Percentiles rank a stretch among this genome's conserved stretches.
These are phyloP conservation scores for Aegilops speltoides DNA, from an alignment of 176 grass and related monocot species.

Conservation along the genomic window DNA sequence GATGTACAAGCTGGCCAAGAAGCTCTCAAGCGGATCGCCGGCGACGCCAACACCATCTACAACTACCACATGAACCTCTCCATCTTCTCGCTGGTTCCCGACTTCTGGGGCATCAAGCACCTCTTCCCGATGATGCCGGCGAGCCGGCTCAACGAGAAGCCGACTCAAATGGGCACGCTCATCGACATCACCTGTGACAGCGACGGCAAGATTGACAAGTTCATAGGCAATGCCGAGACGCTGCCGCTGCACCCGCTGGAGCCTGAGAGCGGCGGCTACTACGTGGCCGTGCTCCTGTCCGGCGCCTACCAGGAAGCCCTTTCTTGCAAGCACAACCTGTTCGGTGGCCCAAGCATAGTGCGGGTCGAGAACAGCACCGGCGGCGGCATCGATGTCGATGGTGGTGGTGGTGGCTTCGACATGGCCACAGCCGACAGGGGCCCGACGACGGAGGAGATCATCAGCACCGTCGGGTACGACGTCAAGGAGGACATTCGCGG, in stretches of 20 bases:
- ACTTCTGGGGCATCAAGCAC: slow-evolving; percentile 34
- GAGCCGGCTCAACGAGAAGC: slow-evolving; percentile 19
- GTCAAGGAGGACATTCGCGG: neutral
- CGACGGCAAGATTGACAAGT: slow-evolving; percentile 34
- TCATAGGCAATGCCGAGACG: slow-evolving; percentile 2
- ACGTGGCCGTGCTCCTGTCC: slow-evolving; percentile 8
- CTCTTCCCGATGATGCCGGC: slow-evolving; percentile 40
- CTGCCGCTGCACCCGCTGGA: slow-evolving; percentile 26
- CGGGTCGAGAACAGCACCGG: neutral
- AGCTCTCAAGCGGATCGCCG: slow-evolving; percentile 5
- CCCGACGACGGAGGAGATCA: neutral
- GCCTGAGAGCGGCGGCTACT: slow-evolving; percentile 17
- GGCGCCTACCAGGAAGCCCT: slow-evolving; percentile 34
- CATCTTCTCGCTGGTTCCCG: slow-evolving; percentile 29
- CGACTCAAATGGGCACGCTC: slow-evolving; percentile 8
- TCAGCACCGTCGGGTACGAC: neutral
- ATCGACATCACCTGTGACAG: slow-evolving; percentile 41
- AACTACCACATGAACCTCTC: slow-evolving; percentile 46
- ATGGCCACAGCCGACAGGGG: neutral
- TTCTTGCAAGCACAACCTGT: slow-evolving; percentile 21
- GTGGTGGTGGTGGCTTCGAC: neutral
- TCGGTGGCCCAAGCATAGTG: slow-evolving; percentile 23
- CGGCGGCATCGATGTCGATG: too few species aligned
- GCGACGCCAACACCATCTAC: neutral
- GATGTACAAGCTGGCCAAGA: neutral